Conservation (phyloP, 78 protist species). For the Dictyostelium intermedium region DNA sequence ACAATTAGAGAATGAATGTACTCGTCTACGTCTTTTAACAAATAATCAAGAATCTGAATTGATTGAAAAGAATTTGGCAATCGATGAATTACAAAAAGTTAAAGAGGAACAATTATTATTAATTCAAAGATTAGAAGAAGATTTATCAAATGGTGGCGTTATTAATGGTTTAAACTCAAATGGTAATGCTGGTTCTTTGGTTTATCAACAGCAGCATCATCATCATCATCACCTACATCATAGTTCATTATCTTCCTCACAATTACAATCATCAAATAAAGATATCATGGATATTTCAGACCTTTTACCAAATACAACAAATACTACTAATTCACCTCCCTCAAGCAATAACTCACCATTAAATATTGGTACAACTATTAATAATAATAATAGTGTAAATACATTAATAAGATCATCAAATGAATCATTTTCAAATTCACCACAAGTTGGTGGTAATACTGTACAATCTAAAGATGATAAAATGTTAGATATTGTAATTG, state of each 20-base stretch:
- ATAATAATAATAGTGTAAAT: background rate
- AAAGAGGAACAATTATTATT: conserved; percentile 14
- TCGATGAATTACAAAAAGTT: conserved; percentile 11
- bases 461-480: conserved; percentile 32
- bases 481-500: conserved; percentile 74
- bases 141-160: background rate
- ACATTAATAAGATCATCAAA: background rate
- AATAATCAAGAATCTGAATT: conserved; percentile 21
- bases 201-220: background rate
- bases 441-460: background rate
- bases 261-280: background rate
- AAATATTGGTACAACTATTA: background rate
- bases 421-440: background rate
- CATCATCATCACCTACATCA: background rate
- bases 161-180: background rate
- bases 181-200: conserved; percentile 33
- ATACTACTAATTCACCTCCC: background rate
- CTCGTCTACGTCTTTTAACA: conserved; percentile 19
- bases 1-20: conserved; percentile 74
- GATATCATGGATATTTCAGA: background rate
- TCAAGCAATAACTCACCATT: background rate
- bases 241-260: background rate
- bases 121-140: conserved; percentile 68
- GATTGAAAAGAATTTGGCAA: background rate
- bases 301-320: background rate